Evolutionary conservation across 2,329 filamentous ascomycete species (phyloP).

Genomic region (Septoria linicola): DNA sequence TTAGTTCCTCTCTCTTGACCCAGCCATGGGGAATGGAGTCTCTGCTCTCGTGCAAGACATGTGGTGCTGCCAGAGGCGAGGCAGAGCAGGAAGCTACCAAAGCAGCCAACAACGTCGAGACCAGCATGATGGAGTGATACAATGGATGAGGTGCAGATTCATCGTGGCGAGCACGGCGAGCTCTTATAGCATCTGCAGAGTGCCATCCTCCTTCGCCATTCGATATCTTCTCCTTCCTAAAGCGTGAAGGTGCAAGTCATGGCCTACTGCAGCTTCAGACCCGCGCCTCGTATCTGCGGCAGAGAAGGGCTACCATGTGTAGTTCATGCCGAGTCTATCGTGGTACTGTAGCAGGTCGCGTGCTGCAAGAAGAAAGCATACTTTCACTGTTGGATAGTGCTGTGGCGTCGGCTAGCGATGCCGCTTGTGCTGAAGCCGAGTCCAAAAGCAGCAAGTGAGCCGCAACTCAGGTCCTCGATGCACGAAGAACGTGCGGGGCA

Average conservation of each 20-base stretch:
- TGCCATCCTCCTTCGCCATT: background rate
- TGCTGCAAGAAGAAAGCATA: background rate
- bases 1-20: slow-evolving; percentile 36
- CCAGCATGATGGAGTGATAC: background rate
- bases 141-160: too few species aligned
- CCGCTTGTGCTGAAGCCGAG: background rate
- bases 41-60: slow-evolving; percentile 36
- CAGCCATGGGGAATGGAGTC: slow-evolving; percentile 29
- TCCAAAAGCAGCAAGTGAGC: background rate
- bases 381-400: background rate
- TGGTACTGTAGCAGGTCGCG: slow-evolving; percentile 2
- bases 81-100: slow-evolving; percentile 4
- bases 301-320: background rate
- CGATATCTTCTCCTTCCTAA: slow-evolving; percentile 7
- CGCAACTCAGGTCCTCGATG: background rate
- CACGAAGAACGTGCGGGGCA: background rate
- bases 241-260: background rate
- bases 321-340: background rate
- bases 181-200: too few species aligned
- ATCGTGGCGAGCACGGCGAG: too few species aligned
- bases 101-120: background rate
- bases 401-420: background rate
- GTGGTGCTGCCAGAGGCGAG: slow-evolving; percentile 16
- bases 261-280: background rate
- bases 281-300: background rate